Conservation (phyloP, 495 filamentous ascomycete species). For the Daldinia caldariorum region DNA sequence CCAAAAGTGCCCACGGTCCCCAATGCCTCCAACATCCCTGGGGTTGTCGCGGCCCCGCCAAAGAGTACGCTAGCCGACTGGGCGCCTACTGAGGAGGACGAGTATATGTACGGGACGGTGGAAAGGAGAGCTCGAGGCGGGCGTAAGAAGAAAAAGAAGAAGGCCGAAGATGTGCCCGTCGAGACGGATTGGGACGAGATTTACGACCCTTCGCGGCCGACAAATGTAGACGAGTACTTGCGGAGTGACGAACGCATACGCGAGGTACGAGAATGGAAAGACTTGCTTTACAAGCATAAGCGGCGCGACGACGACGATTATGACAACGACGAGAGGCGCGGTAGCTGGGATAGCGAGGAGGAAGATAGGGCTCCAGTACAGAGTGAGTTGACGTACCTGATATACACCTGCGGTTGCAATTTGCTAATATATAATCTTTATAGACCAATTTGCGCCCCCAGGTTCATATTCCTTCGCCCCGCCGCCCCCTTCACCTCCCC, state of each 20-base stretch:
- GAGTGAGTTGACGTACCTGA: slow-evolving; percentile 54
- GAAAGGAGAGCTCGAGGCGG: slow-evolving; percentile 82
- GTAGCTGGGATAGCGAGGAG: slow-evolving; percentile 68
- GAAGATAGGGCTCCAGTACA: slow-evolving; percentile 60
- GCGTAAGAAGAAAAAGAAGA: slow-evolving; percentile 83
- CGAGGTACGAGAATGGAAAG: slow-evolving; percentile 90
- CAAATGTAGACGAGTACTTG: slow-evolving; percentile 86
- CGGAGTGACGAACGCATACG: slow-evolving; percentile 83
- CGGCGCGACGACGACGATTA: slow-evolving; percentile 58
- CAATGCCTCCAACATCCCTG: slow-evolving; percentile 25
- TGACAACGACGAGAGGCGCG: slow-evolving; percentile 48
- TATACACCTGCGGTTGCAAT: not conserved
- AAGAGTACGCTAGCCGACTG: slow-evolving; percentile 87
- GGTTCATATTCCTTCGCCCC: slow-evolving; percentile 75
- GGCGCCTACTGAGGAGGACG: slow-evolving; percentile 74
- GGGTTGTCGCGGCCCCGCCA: slow-evolving; percentile 34
- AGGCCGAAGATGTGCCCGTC: slow-evolving; percentile 65
- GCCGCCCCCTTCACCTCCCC: slow-evolving; percentile 64
- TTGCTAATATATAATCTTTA: slow-evolving; percentile 39
- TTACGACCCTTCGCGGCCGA: slow-evolving; percentile 86
- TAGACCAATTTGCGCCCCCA: slow-evolving; percentile 79
- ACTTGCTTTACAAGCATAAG: slow-evolving; percentile 79
- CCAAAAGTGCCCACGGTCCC: slow-evolving; percentile 49
- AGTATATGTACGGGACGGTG: slow-evolving; percentile 57
- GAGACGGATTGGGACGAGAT: slow-evolving; percentile 91